Evolutionary conservation across 176 grass and related monocot genomes (phyloP), one percentile per base, ranked within the genome.

Genomic region (Poa annua): DNA sequence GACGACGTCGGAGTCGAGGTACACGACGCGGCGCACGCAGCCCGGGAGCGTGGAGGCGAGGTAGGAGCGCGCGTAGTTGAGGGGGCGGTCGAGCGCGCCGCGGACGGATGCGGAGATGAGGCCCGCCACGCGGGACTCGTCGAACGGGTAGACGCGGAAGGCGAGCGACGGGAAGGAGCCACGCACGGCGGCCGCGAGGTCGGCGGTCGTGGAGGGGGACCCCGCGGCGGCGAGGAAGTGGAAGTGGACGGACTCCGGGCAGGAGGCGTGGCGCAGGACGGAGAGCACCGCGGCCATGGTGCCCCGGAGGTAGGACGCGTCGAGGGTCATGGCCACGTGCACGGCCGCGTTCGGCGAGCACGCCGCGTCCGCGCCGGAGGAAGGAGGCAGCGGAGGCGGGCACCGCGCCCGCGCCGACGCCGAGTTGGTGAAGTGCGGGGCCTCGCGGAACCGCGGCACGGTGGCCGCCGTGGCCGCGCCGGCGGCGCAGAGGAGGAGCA

Each of bases 61-160:
- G 90, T 97, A 97, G 64, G 92, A 91, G 1, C 94, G 81, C 2
- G 94, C 94, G 71, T 97, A 97, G 89, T 97, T 97, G 78, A 97
- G 89, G n/a, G 94, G 94, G 5, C 92, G 84, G 84, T 93, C 89
- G 25, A 97, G 89, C 44, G 94, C 94, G 77, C 92, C 86, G 1
- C 94, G 90, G 59, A 97, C 87, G 13, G 92, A 97, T 2, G 90
- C 87, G 19, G 94, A 94, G 89, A 97, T 97, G 66, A 90, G 80
- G 21, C 90, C 67, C 11, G 92, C 66, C 44, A 97, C 94, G 21
- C 89, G 85, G 19, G 89, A 57, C 83, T 93, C 88, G 64, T 94
- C 89, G 85, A 94, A 97, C 85, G 85, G 79, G 87, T 97, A 97
- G 49, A 91, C 88, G 7, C 90, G 92, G 87, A 93, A 97, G 16